Conservation (phyloP, 176 grass and related monocot species). For the Aechmea fasciata region DNA sequence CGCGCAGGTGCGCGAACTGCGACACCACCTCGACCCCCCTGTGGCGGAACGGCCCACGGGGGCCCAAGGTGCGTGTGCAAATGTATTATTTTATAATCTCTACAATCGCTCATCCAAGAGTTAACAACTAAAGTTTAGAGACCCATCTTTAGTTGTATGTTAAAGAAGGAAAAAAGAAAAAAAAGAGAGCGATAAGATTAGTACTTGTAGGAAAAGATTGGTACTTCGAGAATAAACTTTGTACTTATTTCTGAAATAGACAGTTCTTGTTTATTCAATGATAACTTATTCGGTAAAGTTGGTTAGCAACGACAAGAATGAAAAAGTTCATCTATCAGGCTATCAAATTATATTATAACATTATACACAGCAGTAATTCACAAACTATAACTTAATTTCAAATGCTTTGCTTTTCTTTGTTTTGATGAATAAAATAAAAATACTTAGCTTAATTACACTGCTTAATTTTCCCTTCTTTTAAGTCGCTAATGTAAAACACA, state of each 20-base stretch:
- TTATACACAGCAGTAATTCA: no score
- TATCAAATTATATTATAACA: no score
- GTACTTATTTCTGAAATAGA: no score
- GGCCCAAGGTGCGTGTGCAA: slow-evolving; percentile 58
- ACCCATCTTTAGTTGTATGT: neutral
- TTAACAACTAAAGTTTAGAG: neutral
- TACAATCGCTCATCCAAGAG: neutral
- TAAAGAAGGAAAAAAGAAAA: neutral
- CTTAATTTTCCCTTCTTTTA: neutral
- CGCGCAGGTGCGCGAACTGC: slow-evolving; percentile 83
- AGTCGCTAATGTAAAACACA: neutral
- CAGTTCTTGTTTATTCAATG: no score
- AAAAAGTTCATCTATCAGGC: no score
- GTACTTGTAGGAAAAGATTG: no score
- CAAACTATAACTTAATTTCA: no score
- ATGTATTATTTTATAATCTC: neutral
- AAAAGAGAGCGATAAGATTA: no score
- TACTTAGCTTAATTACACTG: no score
- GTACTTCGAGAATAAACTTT: no score
- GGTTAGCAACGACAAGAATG: no score
- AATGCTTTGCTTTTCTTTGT: neutral
- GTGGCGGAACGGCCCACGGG: slow-evolving; percentile 86
- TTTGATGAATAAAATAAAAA: neutral
- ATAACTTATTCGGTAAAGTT: no score
- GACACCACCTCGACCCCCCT: slow-evolving; percentile 86